Conservation (phyloP, 1,284 basidiomycete species). For the Cerrena zonata region DNA sequence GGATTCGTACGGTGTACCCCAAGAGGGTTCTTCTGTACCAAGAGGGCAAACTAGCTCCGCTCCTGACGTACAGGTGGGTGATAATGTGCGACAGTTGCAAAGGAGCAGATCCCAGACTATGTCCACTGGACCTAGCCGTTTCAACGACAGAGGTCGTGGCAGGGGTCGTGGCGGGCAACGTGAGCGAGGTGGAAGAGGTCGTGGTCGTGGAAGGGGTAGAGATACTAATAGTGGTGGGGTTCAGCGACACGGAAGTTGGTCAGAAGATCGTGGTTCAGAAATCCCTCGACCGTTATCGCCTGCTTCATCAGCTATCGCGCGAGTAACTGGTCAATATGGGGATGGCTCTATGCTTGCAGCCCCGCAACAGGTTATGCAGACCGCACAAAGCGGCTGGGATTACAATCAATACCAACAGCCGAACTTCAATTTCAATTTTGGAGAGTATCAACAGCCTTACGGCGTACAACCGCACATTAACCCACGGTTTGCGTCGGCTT, state of each 20-base stretch:
- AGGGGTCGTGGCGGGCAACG: conserved; percentile 25
- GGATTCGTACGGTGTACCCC: conserved; percentile 35
- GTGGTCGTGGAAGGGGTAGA: conserved; percentile 21
- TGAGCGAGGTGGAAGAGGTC: conserved; percentile 32
- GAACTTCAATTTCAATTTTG: conserved; percentile 17
- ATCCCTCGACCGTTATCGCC: conserved; percentile 35
- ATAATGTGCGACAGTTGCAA: neutral
- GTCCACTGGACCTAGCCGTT: conserved; percentile 21
- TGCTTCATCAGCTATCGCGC: conserved; percentile 43
- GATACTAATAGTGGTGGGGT: neutral
- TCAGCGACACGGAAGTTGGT: conserved; percentile 6
- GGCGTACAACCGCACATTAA: conserved; percentile 82
- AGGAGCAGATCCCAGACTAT: conserved; percentile 4
- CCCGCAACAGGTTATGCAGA: neutral
- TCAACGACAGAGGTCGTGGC: conserved; percentile 22
- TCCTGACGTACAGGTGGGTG: neutral
- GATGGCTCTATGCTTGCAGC: conserved; percentile 19
- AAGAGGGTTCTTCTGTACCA: neutral
- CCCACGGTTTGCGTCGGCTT: conserved; percentile 59
- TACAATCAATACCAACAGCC: conserved; percentile 12
- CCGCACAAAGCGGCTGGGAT: neutral
- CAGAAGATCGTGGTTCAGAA: conserved; percentile 19
- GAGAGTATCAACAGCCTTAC: conserved; percentile 34
- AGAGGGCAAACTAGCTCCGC: neutral
- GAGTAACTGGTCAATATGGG: conserved; percentile 39